phyloP scores from a whole-genome alignment of 1,284 basidiomycete genomes.

The Marasmius sp. region DNA sequence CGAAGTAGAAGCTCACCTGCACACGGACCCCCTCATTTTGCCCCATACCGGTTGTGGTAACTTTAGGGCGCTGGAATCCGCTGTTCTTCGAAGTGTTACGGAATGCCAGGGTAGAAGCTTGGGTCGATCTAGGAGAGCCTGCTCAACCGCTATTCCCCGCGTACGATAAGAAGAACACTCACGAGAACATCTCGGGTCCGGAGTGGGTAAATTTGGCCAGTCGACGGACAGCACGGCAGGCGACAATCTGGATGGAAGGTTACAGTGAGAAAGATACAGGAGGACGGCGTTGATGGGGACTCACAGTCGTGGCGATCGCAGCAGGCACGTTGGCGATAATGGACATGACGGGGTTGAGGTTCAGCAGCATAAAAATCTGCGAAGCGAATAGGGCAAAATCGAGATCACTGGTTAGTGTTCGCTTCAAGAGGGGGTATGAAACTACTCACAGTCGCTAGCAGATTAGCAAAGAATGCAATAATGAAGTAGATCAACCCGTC shows the following conservation, averaged over 20 bases:
- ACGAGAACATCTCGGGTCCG: slow-evolving; percentile 57
- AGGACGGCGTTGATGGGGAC: neutral
- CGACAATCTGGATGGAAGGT: slow-evolving; percentile 53
- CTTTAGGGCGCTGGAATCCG: slow-evolving; percentile 26
- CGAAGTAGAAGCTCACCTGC: slow-evolving; percentile 30
- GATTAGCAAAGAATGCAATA: slow-evolving; percentile 68
- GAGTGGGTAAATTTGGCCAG: slow-evolving; percentile 56
- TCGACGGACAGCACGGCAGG: slow-evolving; percentile 67
- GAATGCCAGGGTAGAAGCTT: slow-evolving; percentile 44
- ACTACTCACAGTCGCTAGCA: slow-evolving; percentile 57
- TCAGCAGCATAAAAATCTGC: slow-evolving; percentile 67
- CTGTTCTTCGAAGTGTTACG: slow-evolving; percentile 23
- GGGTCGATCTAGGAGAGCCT: slow-evolving; percentile 28
- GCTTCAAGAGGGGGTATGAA: neutral
- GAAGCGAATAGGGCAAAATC: neutral
- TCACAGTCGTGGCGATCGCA: slow-evolving; percentile 60
- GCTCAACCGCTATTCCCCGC: neutral
- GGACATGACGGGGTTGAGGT: slow-evolving; percentile 73
- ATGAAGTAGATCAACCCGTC: slow-evolving; percentile 75
- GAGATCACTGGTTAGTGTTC: neutral
- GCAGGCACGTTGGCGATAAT: slow-evolving; percentile 76
- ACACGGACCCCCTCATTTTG: slow-evolving; percentile 42
- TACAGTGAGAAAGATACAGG: neutral
- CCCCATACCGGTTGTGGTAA: slow-evolving; percentile 30
- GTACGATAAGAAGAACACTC: slow-evolving; percentile 24